Evolutionary conservation across 495 filamentous ascomycete genomes (phyloP), one percentile per base, ranked within the genome.

Genomic region (Penicillium pancosmium): DNA sequence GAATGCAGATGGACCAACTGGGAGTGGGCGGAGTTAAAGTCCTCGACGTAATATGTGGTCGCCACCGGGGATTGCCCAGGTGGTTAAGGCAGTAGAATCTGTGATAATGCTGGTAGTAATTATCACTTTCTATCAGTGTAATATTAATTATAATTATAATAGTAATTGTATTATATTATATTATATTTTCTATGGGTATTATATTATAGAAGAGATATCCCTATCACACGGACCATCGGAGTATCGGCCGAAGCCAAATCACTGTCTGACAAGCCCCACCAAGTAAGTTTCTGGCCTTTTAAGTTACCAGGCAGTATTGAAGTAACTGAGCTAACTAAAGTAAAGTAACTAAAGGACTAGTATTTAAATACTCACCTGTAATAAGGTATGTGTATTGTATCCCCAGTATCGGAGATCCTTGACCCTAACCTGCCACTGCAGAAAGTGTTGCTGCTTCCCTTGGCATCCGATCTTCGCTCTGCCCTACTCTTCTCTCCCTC

Each of bases 391-490:
- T 6, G 41, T 44, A n/a, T 18, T 16, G 41, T 44, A 44, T 44
- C n/a, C 27, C 27, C 27, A 31, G 23, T 23, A 23, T 23, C 23
- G 23, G 23, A 23, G 23, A 23, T 31, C 27, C 6, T 31, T 31
- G 27, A 31, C 27, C 27, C 27, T 12, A 38, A 15, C 36, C 10
- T 38, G 5, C 2, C 25, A 15, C 23, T 40, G 46, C 19, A 56
- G n/a, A 35, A 25, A 47, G 33, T 50, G 18, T 48, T 31, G 27
- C 27, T n/a, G 6, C 27, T 23, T 13, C 41, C 50, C 59, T 62
- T 66, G 60, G 64, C 61, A 40, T 64, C 63, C 63, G 63, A 65
- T 57, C 62, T 56, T 63, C 63, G 60, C 56, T 65, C 56, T 55
- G 44, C 57, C 55, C 57, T 61, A 10, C 52, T 49, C 47, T 25